A percentile compares a stretch with the other conserved stretches of the same genome.
Conservation (phyloP, 1,139 yeast genomes). For the Yamadazyma atlantica region DNA sequence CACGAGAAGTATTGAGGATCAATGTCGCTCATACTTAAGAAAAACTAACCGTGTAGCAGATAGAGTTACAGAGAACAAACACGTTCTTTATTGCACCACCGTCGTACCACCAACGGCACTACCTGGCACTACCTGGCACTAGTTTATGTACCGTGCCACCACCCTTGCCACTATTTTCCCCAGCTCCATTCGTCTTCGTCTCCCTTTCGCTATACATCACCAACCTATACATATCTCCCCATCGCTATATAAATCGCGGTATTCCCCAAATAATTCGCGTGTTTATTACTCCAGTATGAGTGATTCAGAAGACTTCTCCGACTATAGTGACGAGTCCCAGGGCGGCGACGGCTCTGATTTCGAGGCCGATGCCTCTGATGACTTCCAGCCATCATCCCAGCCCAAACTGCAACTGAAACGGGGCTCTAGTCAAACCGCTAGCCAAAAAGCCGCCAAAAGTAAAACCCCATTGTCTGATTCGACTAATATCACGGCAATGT, state of each 20-base stretch:
- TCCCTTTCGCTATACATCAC: no score
- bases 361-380: slow-evolving; percentile 11
- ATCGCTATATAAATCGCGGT: neutral
- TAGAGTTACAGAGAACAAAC: no score
- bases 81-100: no score
- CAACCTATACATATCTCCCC: no score
- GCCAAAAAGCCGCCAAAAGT: slow-evolving; percentile 4
- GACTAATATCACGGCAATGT: slow-evolving; percentile 20
- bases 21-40: no score
- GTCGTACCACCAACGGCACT: no score
- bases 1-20: no score
- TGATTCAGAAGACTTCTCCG: slow-evolving; percentile 19
- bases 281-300: slow-evolving; percentile 14
- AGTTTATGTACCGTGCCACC: no score
- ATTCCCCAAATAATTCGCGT: neutral
- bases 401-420: neutral
- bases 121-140: no score
- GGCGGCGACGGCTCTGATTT: slow-evolving; percentile 8
- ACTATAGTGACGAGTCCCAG: slow-evolving; percentile 13
- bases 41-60: no score
- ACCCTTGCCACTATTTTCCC: no score
- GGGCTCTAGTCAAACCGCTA: slow-evolving; percentile 9
- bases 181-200: no score
- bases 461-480: slow-evolving; percentile 25
- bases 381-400: slow-evolving; percentile 3